Percentiles rank a stretch among this genome's conserved stretches.
phyloP scores from a whole-genome alignment of 169 alveolate species.

The Theileria luwenshuni region DNA sequence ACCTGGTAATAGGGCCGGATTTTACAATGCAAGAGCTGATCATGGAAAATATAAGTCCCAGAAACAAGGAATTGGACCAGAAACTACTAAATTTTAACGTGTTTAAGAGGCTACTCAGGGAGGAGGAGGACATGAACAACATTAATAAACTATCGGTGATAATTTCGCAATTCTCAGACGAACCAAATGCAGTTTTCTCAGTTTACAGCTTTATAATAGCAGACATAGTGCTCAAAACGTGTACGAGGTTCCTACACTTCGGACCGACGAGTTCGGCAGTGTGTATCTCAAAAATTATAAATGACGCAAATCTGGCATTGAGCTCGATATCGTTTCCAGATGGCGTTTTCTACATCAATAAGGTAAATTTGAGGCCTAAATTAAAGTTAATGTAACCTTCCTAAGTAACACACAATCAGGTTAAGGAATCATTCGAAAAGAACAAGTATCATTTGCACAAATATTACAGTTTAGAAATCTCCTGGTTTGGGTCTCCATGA shows the following conservation, averaged over 20 bases:
- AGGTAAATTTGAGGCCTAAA: constrained; percentile 23
- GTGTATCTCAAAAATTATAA: constrained; percentile 29
- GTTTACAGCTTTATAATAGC: constrained; percentile 38
- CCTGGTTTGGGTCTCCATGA: constrained; percentile 40
- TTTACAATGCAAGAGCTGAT: constrained; percentile 6
- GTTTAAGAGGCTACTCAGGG: constrained; percentile 1
- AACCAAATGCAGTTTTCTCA: constrained; percentile 33
- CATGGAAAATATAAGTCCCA: constrained; percentile 4
- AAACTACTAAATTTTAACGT: background rate
- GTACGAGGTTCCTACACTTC: constrained; percentile 42
- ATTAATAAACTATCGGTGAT: background rate
- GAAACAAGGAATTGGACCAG: background rate
- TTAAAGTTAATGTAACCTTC: background rate
- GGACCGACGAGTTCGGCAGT: constrained; percentile 64
- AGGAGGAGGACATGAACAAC: background rate
- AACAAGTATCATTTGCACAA: background rate
- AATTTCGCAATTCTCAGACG: constrained; percentile 38
- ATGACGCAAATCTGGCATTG: constrained; percentile 25
- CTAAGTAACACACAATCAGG: constrained; percentile 4
- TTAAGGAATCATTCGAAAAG: constrained; percentile 14
- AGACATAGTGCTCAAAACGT: constrained; percentile 45
- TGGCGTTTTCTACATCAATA: constrained; percentile 30
- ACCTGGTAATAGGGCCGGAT: constrained; percentile 26
- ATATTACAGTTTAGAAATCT: background rate
- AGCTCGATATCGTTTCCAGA: constrained; percentile 49